Conservation (phyloP, 371 early-diverging fungal species). For the Haplosporangium sp. region DNA sequence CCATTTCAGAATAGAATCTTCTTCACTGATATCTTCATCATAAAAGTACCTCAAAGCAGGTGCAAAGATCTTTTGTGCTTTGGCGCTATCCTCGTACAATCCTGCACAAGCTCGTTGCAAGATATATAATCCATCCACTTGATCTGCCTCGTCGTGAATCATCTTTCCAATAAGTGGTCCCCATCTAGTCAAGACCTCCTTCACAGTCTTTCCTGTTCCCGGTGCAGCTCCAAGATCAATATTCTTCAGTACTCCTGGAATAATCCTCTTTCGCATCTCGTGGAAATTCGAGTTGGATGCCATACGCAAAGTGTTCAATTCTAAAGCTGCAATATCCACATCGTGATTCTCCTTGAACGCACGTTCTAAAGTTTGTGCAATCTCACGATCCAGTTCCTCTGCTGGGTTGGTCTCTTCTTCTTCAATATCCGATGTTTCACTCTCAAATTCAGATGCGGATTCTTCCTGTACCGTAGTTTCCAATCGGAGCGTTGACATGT, state of each 20-base stretch:
- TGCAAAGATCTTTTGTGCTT: slow-evolving; percentile 69
- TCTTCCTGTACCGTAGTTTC: slow-evolving; percentile 20
- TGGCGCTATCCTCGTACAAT: slow-evolving; percentile 49
- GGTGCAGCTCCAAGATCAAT: slow-evolving; percentile 59
- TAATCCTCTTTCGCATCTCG: slow-evolving; percentile 80
- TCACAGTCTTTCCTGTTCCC: slow-evolving; percentile 42
- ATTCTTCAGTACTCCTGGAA: slow-evolving; percentile 72
- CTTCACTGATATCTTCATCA: slow-evolving; percentile 86
- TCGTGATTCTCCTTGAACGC: slow-evolving; percentile 83
- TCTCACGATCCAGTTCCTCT: slow-evolving; percentile 84
- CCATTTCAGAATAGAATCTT: slow-evolving; percentile 88
- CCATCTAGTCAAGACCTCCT: slow-evolving; percentile 74
- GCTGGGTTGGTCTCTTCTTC: slow-evolving; percentile 61
- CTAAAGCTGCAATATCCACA: slow-evolving; percentile 83
- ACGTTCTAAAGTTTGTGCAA: slow-evolving; percentile 81
- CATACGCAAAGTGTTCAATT: slow-evolving; percentile 93
- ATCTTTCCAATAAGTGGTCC: slow-evolving; percentile 76
- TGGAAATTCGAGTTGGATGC: slow-evolving; percentile 86
- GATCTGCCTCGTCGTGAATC: slow-evolving; percentile 80
- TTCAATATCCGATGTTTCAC: slow-evolving; percentile 60
- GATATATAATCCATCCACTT: slow-evolving; percentile 78
- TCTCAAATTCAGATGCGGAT: slow-evolving; percentile 53
- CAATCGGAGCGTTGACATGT: slow-evolving; percentile 16
- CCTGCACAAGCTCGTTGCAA: slow-evolving; percentile 60
- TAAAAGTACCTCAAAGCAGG: slow-evolving; percentile 77